Conservation (phyloP, 306 rosid genomes). For the Argentina anserina region DNA sequence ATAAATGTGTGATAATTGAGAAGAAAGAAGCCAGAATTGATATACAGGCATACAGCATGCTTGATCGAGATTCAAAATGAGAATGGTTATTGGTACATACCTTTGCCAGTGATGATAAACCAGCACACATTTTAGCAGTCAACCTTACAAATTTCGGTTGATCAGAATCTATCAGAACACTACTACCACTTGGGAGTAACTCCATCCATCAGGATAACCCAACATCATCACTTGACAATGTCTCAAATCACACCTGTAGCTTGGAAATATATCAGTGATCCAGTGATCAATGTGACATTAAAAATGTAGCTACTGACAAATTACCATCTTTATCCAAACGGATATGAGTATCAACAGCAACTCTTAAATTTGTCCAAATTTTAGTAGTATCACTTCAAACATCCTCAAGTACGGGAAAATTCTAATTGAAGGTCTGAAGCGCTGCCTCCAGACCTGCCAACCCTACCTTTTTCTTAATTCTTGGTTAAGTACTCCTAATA, state of each 20-base stretch:
- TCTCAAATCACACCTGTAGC: not conserved
- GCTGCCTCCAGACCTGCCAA: not conserved
- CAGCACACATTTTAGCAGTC: not conserved
- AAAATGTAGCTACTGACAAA: not conserved
- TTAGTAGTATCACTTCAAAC: constrained; percentile 12
- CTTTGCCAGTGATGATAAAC: not conserved
- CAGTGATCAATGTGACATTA: too few relatives aligned
- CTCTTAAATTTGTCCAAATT: constrained; percentile 5
- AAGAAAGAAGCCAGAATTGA: too few relatives aligned
- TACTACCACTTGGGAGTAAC: not conserved
- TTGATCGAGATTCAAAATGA: too few relatives aligned
- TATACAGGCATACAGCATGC: too few relatives aligned
- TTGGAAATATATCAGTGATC: too few relatives aligned
- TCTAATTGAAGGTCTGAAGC: not conserved
- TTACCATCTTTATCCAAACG: not conserved
- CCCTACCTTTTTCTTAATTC: not conserved
- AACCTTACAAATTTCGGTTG: not conserved
- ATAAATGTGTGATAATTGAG: too few relatives aligned
- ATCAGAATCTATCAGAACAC: not conserved
- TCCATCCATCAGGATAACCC: not conserved
- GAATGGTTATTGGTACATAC: not conserved
- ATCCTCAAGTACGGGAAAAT: constrained; percentile 22
- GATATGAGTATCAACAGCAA: not conserved
- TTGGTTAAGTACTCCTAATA: not conserved
- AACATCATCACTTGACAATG: not conserved